Conservation (phyloP, 2,329 filamentous ascomycete species). For the Knoxdaviesia capensis region DNA sequence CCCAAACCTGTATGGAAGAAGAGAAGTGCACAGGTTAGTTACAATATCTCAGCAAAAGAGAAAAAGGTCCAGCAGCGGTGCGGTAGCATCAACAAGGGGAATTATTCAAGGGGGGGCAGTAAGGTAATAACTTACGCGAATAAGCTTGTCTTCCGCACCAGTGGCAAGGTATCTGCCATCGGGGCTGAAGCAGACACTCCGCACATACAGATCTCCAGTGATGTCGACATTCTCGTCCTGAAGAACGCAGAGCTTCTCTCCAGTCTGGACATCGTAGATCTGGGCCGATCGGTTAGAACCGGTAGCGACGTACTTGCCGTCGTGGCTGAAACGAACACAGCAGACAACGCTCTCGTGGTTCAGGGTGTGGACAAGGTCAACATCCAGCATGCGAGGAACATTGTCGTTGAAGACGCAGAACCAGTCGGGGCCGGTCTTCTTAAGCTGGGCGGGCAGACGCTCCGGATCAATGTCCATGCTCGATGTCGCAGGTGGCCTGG, state of each 20-base stretch:
- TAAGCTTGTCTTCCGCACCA: slow-evolving; percentile 92
- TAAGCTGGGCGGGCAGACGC: slow-evolving; percentile 63
- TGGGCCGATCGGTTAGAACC: slow-evolving; percentile 98
- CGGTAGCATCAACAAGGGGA: not conserved
- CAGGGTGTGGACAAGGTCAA: slow-evolving; percentile 84
- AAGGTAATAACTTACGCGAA: slow-evolving; percentile 45
- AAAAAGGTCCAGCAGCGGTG: not conserved
- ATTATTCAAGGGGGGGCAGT: not conserved
- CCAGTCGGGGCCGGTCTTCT: slow-evolving; percentile 84
- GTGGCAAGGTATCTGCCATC: slow-evolving; percentile 88
- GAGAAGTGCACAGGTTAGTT: slow-evolving; percentile 3
- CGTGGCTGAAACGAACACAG: slow-evolving; percentile 90
- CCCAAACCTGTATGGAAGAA: slow-evolving; percentile 53
- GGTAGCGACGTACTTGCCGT: slow-evolving; percentile 89
- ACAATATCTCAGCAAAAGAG: not conserved
- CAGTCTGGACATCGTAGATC: slow-evolving; percentile 83
- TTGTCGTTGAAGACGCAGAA: slow-evolving; percentile 92
- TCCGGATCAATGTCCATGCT: slow-evolving; percentile 59
- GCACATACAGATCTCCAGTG: slow-evolving; percentile 84
- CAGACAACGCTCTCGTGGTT: slow-evolving; percentile 92
- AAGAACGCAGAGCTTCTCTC: slow-evolving; percentile 72
- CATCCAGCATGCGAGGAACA: slow-evolving; percentile 74
- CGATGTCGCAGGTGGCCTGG: slow-evolving; percentile 12
- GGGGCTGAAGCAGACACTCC: slow-evolving; percentile 96
- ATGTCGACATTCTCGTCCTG: slow-evolving; percentile 78